Evolutionary conservation across 2,329 filamentous ascomycete genomes (phyloP), one percentile per base, ranked within the genome.

Genomic region (Pseudocercospora fijiensis): DNA sequence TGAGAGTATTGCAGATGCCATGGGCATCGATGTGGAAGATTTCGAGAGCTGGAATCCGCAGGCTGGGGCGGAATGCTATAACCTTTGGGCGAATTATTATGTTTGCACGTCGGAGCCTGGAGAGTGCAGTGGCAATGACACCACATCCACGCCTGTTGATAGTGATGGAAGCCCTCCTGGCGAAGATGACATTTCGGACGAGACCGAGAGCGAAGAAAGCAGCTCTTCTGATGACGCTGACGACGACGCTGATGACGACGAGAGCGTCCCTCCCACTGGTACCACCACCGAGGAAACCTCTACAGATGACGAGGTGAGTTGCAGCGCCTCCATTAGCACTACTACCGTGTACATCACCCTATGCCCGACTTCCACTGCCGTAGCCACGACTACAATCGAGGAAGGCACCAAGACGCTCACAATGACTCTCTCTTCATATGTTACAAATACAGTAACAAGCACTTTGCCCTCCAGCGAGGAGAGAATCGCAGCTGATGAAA

Each of bases 71-170:
- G 28, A 16, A 11, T 57, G 55, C 20, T 45, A 57, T 13, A 57
- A 45, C n/a, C 30, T 57, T n/a, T 57, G 55, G 55, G 55, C 55
- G 22, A 26, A 57, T 3, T 57, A 57, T 33, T 57, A 57, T 13
- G 37, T 57, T 3, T 57, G 55, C 33, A 33, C 37, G 7, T 57
- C 55, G 11, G 18, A 41, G 20, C 55, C 55, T 2, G 33, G 55
- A 26, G 1, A 41, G 13, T 57, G 55, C 20, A 57, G 37, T 45
- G 30, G 37, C 37, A 41, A 41, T 41, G 37, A 18, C 16, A 18
- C 37, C n/a, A n/a, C 8, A 41, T 13, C 37, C 37, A 41, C 37
- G 16, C 37, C 37, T 41, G 37, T 2, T n/a, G 37, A 41, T n/a
- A 16, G 16, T 5, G 37, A 41, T 7, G 37, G 18, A 41, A 3